A percentile compares a stretch with the other conserved stretches of the same genome.
phyloP scores from a whole-genome alignment of 345 rosid genomes.

The Kernera saxatilis region DNA sequence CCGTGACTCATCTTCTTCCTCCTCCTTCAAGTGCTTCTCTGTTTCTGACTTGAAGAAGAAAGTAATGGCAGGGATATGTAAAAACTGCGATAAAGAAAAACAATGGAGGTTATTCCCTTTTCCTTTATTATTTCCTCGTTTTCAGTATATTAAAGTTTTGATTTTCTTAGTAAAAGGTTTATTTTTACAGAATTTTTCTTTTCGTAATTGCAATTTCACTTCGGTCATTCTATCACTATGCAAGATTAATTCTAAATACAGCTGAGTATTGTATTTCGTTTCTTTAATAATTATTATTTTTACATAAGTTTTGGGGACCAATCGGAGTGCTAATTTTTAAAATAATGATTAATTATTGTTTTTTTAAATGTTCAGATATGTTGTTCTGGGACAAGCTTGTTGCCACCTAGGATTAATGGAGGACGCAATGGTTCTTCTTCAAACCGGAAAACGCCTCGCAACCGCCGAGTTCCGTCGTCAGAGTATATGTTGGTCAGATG shows the following conservation, averaged over 20 bases:
- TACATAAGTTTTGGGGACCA: neutral
- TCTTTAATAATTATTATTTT: neutral
- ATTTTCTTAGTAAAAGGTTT: neutral
- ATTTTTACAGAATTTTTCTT: too few relatives aligned
- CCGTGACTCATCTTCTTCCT: slow-evolving; percentile 10
- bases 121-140: neutral
- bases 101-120: slow-evolving; percentile 72
- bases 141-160: neutral
- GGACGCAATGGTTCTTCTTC: slow-evolving; percentile 91
- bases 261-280: neutral
- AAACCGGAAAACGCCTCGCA: slow-evolving; percentile 92
- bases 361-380: slow-evolving; percentile 43
- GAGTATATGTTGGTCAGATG: slow-evolving; percentile 82
- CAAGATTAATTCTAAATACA: neutral
- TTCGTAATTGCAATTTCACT: neutral
- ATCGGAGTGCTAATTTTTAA: neutral
- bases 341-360: neutral
- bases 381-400: slow-evolving; percentile 87
- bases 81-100: slow-evolving; percentile 61
- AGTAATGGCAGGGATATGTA: slow-evolving; percentile 68
- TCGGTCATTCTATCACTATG: neutral
- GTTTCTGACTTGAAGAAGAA: slow-evolving; percentile 80
- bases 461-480: slow-evolving; percentile 87
- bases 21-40: slow-evolving; percentile 70
- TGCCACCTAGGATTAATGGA: slow-evolving; percentile 93